Base-by-base conservation (phyloP, 306 rosid genomes). In the Vicia faba region DNA sequence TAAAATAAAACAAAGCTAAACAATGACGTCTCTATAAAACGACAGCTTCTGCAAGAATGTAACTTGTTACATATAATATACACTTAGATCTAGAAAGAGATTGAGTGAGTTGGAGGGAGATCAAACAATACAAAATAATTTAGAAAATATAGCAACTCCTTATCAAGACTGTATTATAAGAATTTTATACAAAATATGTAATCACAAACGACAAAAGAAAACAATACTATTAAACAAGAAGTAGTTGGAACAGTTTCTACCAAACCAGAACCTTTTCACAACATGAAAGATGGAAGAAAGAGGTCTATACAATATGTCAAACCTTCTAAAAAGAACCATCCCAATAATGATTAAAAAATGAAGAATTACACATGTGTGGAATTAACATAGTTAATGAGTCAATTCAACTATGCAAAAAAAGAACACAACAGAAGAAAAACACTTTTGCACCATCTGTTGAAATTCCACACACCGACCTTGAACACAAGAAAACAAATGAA, bases 361-460 rank as follows among this genome's bases (percentile, higher is more conserved):
- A 51, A 11, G 8, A 51, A 51, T 19, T 20, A 51, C 14, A 23
- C 58, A 51, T 66, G 61, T 60, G 84, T 76, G 82, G 75, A 45
- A 70, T 61, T 43, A 64, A 84, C 87, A 69, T 67, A 72, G 86
- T 67, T 61, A 66, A 77, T 6, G 0, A 54, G 11, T 54, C 38
- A 25, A 33, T 45, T 80, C 65, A 79, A 78, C 87, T 84, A 78
- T 78, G 70, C 23, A 70, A 85, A 85, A 77, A 64, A 81, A 54
- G 78, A 83, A 75, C 8, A 26, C 63, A 61, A 63, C 44, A 64
- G 26, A 65, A 35, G 5, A 74, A 71, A 60, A 57, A 73, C 74
- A 65, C 20, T 49, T 13, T 46, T 59, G 68, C 66, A 44, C 63
- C 63, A 35, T 33, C 57, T 33, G 63, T 70, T 51, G 58, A 66